Percentiles rank a stretch among this genome's conserved stretches.
These are phyloP conservation scores for Suhomyces prunicola DNA, from an alignment of 805 yeast genomes.

Conservation along the genomic window DNA sequence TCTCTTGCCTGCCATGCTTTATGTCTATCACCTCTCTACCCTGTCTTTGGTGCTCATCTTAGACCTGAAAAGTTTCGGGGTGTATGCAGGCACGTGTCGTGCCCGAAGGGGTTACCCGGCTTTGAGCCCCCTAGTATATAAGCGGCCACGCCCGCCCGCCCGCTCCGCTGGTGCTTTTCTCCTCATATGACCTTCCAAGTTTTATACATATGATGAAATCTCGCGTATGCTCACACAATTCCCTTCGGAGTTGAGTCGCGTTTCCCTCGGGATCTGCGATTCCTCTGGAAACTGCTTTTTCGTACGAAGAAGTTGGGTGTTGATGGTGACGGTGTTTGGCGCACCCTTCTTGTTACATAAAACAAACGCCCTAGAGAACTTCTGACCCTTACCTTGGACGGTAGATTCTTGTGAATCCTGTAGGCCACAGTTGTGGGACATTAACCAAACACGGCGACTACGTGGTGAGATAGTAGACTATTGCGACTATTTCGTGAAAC, in stretches of 20 bases:
- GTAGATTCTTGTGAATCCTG: not conserved
- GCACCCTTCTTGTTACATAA: slow-evolving; percentile 47
- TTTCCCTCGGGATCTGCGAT: slow-evolving; percentile 16
- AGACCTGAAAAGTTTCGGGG: not conserved
- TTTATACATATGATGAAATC: slow-evolving; percentile 61
- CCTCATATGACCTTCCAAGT: slow-evolving; percentile 63
- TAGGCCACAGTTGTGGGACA: slow-evolving; percentile 1
- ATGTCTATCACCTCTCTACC: not conserved
- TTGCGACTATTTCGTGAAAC: not conserved
- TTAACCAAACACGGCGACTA: slow-evolving; percentile 7
- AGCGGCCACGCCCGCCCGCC: not conserved
- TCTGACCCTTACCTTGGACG: slow-evolving; percentile 32
- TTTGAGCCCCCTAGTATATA: not conserved
- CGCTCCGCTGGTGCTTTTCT: slow-evolving; percentile 7
- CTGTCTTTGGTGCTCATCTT: not conserved
- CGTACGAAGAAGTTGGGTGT: slow-evolving; percentile 39
- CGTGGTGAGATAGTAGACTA: slow-evolving; percentile 1
- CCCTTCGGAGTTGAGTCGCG: slow-evolving; percentile 43
- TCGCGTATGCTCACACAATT: slow-evolving; percentile 48
- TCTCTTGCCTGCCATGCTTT: slow-evolving; percentile 8
- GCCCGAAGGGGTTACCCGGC: slow-evolving; percentile 21
- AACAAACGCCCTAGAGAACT: slow-evolving; percentile 43
- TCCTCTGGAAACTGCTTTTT: slow-evolving; percentile 31
- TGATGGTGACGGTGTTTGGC: slow-evolving; percentile 49
- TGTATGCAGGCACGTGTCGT: not conserved